phyloP scores from a whole-genome alignment of 2,329 filamentous ascomycete species.

The Epichloe typhina region DNA sequence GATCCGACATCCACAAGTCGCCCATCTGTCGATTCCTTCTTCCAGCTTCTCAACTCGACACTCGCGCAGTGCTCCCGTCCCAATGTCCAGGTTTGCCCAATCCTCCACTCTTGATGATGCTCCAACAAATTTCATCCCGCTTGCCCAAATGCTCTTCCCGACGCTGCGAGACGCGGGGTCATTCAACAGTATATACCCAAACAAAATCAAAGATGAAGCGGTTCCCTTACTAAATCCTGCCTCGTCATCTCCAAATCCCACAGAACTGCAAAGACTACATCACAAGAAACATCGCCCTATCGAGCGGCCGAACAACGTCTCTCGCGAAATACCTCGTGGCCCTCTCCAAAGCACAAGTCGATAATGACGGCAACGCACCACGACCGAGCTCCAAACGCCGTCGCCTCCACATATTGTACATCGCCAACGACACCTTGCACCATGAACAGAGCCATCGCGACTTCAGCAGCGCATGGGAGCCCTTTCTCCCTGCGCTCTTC shows the following conservation, averaged over 20 bases:
- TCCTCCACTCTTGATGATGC: background rate
- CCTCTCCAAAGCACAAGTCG: conserved; percentile 37
- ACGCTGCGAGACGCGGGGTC: background rate
- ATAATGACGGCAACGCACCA: conserved; percentile 21
- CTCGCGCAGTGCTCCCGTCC: conserved; percentile 59
- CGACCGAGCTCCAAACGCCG: conserved; percentile 50
- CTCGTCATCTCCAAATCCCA: conserved; percentile 5
- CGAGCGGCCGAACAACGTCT: conserved; percentile 48
- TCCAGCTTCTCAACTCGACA: conserved; percentile 49
- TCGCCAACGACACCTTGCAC: conserved; percentile 67
- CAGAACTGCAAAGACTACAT: conserved; percentile 86
- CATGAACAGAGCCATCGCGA: conserved; percentile 41
- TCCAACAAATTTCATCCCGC: background rate
- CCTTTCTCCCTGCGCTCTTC: conserved; percentile 49
- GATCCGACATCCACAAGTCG: conserved; percentile 59
- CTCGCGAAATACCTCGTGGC: conserved; percentile 66
- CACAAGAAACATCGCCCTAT: conserved; percentile 55
- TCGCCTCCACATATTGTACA: conserved; percentile 62
- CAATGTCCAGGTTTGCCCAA: conserved; percentile 75
- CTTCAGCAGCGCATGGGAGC: conserved; percentile 44
- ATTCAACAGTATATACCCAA: background rate
- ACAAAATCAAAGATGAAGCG: background rate
- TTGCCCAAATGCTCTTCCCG: background rate
- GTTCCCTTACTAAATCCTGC: conserved; percentile 8
- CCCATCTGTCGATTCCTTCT: conserved; percentile 57